These are phyloP conservation scores for Rosa hybrid DNA, from an alignment of 331 rosid genomes.

Conservation along the genomic window DNA sequence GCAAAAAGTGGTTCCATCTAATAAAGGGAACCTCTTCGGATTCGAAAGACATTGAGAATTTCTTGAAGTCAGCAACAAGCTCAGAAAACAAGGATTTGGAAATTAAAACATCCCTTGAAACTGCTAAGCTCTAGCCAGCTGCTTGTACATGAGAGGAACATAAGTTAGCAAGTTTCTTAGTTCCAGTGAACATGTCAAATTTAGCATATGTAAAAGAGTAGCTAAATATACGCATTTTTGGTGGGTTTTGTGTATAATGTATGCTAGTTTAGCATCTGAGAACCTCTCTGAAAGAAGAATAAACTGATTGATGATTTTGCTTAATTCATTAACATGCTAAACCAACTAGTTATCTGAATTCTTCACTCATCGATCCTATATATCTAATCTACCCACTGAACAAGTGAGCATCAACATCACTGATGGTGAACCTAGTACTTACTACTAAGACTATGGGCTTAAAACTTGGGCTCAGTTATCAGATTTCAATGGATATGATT, in stretches of 20 bases:
- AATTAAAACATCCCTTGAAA: constrained; percentile 20
- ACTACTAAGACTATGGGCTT: neutral
- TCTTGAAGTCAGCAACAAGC: constrained; percentile 50
- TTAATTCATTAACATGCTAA: too few species aligned
- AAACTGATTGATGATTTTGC: neutral
- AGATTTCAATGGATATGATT: neutral
- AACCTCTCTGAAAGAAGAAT: neutral
- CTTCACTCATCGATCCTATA: too few species aligned
- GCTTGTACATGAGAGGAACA: constrained; percentile 60
- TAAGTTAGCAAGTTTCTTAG: constrained; percentile 16
- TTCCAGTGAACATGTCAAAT: constrained; percentile 63
- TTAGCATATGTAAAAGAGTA: neutral
- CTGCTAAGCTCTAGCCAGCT: neutral
- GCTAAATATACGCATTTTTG: neutral
- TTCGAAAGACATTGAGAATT: constrained; percentile 57
- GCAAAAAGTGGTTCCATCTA: constrained; percentile 54
- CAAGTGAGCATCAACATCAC: too few species aligned
- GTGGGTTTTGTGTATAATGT: neutral
- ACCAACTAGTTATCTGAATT: too few species aligned
- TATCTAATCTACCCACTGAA: too few species aligned
- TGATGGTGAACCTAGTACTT: neutral
- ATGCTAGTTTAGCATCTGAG: neutral
- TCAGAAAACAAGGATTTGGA: constrained; percentile 43
- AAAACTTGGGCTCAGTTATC: neutral
- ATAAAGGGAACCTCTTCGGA: constrained; percentile 47